Evolutionary conservation across 2,329 filamentous ascomycete genomes (phyloP), one percentile per base, ranked within the genome.

Genomic region (Lasiodiplodia theobromae): DNA sequence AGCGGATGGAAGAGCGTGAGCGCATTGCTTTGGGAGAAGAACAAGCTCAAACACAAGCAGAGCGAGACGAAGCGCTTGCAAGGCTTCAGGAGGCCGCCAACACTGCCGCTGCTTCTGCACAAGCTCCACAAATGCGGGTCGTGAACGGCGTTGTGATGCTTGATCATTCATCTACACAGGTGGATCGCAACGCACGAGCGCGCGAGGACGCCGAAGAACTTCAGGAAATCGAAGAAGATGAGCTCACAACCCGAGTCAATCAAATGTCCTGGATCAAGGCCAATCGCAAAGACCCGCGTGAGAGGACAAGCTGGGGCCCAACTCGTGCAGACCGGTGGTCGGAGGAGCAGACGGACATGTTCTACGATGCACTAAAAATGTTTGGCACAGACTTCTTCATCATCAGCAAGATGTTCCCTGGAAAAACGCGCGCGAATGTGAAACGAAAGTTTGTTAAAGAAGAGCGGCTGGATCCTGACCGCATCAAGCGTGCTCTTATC

Each of bases 361-460:
- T 96, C 80, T 96, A 94, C 82, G 86, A 89, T 34, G 90, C 88
- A 0, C 84, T 96, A 2, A 82, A 85, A 68, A 91, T 91, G 85
- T 94, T 93, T 75, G 93, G 93, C 68, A 95, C 92, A 1, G 92
- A 95, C 76, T 96, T 96, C 76, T 86, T 90, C 77, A 92, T 92
- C 80, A 94, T 96, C 73, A 86, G 87, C 69, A 87, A 88, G 73
- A 89, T 94, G 86, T 94, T 96, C 74, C 87, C 89, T 1, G 86
- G 87, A 71, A 89, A 91, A 74, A 91, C 87, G 69, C 86, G 93
- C 21, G 87, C 90, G 38, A 88, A 92, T 77, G 86, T 96, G 80
- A 95, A 95, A 81, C 86, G 91, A 71, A 96, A 96, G 77, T 96
- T 93, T 81, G 92, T 90, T 74, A 89, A 90, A 70, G 93, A 96